These are phyloP conservation scores for Botryosphaeria dothidea DNA, from an alignment of 2,329 filamentous ascomycete genomes.

Conservation along the genomic window DNA sequence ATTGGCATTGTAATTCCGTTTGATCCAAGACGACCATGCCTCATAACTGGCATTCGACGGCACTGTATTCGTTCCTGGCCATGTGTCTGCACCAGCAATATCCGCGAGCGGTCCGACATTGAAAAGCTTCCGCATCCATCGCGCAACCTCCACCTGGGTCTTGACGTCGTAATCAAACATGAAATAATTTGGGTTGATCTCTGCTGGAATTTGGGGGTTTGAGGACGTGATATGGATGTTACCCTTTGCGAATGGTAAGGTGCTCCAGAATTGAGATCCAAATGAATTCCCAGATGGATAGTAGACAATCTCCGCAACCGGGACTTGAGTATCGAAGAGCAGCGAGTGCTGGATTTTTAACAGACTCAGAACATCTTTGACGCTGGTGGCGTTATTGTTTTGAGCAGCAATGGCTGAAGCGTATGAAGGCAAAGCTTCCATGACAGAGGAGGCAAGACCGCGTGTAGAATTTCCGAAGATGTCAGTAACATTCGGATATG, in stretches of 20 bases:
- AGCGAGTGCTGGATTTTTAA: conserved; percentile 27
- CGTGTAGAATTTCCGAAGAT: conserved; percentile 27
- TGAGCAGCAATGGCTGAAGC: conserved; percentile 21
- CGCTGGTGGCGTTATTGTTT: conserved; percentile 13
- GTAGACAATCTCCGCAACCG: conserved; percentile 29
- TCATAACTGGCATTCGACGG: not conserved
- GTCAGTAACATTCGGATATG: conserved; percentile 26
- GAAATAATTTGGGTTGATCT: conserved; percentile 47
- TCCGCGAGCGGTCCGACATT: conserved; percentile 31
- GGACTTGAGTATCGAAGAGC: conserved; percentile 44
- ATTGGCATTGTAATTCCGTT: conserved; percentile 27
- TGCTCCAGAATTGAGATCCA: conserved; percentile 6
- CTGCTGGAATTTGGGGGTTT: conserved; percentile 35
- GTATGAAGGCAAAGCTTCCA: conserved; percentile 24
- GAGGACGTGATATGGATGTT: conserved; percentile 43
- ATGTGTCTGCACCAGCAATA: conserved; percentile 26
- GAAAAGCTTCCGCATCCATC: conserved; percentile 35
- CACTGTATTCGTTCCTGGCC: conserved; percentile 26
- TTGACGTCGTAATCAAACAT: conserved; percentile 46
- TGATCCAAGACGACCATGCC: conserved; percentile 27
- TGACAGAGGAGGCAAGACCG: conserved; percentile 23
- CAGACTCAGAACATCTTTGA: conserved; percentile 27
- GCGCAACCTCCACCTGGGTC: conserved; percentile 33
- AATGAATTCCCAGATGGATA: not conserved
- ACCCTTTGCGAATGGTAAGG: conserved; percentile 30